A percentile compares a stretch with the other conserved stretches of the same genome.
Evolutionary conservation across 2,329 filamentous ascomycete genomes (phyloP).

Genomic region (Diplodia sapinea): DNA sequence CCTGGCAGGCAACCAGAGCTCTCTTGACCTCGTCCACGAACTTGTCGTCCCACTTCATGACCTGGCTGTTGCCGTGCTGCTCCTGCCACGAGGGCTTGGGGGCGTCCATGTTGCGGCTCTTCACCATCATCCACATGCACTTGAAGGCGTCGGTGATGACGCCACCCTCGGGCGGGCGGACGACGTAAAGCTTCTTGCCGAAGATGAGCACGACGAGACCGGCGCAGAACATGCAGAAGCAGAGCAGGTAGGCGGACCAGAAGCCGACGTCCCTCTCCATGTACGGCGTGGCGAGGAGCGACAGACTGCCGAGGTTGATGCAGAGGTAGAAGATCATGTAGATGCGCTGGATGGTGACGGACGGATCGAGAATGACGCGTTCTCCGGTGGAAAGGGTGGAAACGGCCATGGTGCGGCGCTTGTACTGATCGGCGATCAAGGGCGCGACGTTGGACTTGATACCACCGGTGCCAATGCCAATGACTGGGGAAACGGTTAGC

Average conservation of each 20-base stretch:
- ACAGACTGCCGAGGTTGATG: conserved; percentile 75
- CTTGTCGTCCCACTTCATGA: conserved; percentile 68
- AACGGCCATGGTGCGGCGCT: conserved; percentile 50
- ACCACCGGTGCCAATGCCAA: conserved; percentile 72
- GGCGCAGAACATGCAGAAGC: conserved; percentile 69
- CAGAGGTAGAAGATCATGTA: conserved; percentile 71
- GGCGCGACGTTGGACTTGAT: conserved; percentile 73
- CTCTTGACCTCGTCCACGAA: conserved; percentile 77
- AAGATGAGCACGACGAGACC: conserved; percentile 61
- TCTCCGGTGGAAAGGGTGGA: conserved; percentile 50
- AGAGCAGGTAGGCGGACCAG: conserved; percentile 70
- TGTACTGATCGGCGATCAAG: conserved; percentile 48
- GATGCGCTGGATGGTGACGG: conserved; percentile 56
- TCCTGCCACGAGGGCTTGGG: conserved; percentile 70
- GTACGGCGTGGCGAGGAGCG: conserved; percentile 70
- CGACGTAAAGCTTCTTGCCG: conserved; percentile 47
- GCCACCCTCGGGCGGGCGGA: conserved; percentile 48
- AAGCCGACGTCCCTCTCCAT: conserved; percentile 74
- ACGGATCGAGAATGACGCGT: conserved; percentile 54
- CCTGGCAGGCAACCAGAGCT: conserved; percentile 68
- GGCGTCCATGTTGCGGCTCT: conserved; percentile 62
- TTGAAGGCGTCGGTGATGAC: conserved; percentile 56
- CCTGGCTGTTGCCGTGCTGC: conserved; percentile 55
- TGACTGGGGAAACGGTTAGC: conserved; percentile 44
- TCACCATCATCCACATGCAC: conserved; percentile 60